Evolutionary conservation across 1,284 basidiomycete genomes (phyloP).

Genomic region (Amylostereum chailletii): DNA sequence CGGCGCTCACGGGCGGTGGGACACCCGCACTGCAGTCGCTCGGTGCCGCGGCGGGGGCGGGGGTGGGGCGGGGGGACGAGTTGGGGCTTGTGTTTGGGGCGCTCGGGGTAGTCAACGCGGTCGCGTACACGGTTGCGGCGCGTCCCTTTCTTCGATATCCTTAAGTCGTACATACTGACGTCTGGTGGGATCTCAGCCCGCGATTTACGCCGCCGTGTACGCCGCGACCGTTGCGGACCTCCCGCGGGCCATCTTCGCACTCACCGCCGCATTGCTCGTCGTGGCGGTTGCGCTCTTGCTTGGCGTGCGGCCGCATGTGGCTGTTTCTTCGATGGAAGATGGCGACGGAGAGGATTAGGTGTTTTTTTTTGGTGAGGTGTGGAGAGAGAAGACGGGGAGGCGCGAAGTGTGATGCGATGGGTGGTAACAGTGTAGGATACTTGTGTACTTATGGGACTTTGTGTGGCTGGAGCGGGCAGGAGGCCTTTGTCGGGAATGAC

Average conservation of each 20-base stretch:
- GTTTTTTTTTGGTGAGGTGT: too few species aligned
- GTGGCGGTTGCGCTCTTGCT: constrained; percentile 19
- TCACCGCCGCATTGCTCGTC: constrained; percentile 31
- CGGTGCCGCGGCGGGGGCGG: constrained; percentile 36
- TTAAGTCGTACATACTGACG: neutral
- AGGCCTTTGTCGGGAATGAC: too few species aligned
- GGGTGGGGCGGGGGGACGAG: constrained; percentile 34
- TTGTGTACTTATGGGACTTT: too few species aligned
- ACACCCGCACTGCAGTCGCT: constrained; percentile 40
- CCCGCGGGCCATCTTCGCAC: constrained; percentile 40
- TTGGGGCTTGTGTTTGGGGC: constrained; percentile 43
- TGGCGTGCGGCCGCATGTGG: constrained; percentile 9
- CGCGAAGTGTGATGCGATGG: too few species aligned
- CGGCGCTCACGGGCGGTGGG: constrained; percentile 32
- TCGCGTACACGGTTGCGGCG: constrained; percentile 40
- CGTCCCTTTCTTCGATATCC: constrained; percentile 10
- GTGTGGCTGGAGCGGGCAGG: too few species aligned
- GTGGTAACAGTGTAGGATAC: too few species aligned
- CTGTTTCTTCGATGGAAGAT: too few species aligned
- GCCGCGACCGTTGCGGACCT: constrained; percentile 34
- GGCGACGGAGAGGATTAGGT: too few species aligned
- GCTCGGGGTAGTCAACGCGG: constrained; percentile 37
- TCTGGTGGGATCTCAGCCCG: constrained; percentile 24
- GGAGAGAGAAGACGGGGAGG: too few species aligned
- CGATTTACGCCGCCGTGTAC: constrained; percentile 39